phyloP scores from a whole-genome alignment of 2,329 filamentous ascomycete genomes.

The Verticillium klebahnii region DNA sequence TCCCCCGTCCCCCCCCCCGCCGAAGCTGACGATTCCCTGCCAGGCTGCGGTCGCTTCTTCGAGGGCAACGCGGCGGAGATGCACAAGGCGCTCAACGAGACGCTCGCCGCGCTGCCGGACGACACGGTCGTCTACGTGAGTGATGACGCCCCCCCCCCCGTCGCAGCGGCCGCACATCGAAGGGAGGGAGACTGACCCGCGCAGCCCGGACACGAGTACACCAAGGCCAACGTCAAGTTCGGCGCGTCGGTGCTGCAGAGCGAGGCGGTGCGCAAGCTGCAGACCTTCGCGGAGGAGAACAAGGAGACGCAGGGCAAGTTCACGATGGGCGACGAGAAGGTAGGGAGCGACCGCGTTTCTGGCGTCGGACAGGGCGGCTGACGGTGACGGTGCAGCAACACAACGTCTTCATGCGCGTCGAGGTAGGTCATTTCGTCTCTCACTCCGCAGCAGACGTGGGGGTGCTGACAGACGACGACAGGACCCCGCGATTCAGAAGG shows the following conservation, averaged over 20 bases:
- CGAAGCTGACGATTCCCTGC: neutral
- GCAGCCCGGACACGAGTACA: conserved; percentile 94
- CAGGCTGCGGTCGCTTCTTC: conserved; percentile 93
- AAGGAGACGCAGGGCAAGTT: conserved; percentile 91
- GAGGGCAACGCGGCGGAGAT: conserved; percentile 88
- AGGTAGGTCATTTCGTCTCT: conserved; percentile 45
- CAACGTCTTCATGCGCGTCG: conserved; percentile 93
- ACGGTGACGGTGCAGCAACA: conserved; percentile 57
- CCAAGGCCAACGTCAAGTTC: conserved; percentile 94
- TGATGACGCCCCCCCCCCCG: conserved; percentile 9
- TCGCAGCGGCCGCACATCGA: too few species aligned
- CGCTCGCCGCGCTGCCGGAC: conserved; percentile 73
- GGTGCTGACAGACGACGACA: conserved; percentile 25
- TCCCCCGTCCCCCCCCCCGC: too few species aligned
- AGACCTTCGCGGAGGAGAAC: conserved; percentile 73
- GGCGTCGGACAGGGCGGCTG: neutral
- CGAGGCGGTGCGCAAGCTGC: conserved; percentile 70
- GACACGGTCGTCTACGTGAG: conserved; percentile 87
- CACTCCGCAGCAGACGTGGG: too few species aligned
- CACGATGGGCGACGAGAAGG: conserved; percentile 97
- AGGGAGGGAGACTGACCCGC: neutral
- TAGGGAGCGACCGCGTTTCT: conserved; percentile 27
- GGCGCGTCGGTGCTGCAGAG: conserved; percentile 69
- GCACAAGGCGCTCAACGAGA: conserved; percentile 87
- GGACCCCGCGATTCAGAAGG: conserved; percentile 81